Evolutionary conservation across 2,329 filamentous ascomycete genomes (phyloP).

Genomic region (Colletotrichum musicola): DNA sequence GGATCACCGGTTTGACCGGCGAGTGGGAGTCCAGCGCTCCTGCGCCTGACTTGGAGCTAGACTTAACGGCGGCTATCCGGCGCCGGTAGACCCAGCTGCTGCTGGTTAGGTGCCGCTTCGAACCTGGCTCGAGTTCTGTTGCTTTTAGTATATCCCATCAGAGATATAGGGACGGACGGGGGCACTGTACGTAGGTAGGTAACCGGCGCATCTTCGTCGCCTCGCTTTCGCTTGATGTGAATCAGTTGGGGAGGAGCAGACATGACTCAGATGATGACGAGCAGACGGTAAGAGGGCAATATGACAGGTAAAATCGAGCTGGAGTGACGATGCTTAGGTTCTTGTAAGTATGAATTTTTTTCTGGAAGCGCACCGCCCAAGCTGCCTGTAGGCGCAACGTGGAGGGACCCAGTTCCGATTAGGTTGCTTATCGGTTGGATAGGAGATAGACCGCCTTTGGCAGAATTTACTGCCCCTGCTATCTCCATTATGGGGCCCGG

Average conservation of each 20-base stretch:
- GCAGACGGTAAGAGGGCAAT: neutral
- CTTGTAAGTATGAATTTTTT: slow-evolving; percentile 28
- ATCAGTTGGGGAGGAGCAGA: slow-evolving; percentile 70
- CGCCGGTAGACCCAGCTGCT: slow-evolving; percentile 69
- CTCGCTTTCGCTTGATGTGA: slow-evolving; percentile 72
- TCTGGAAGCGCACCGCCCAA: slow-evolving; percentile 13
- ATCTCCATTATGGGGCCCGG: no score
- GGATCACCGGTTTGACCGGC: slow-evolving; percentile 60
- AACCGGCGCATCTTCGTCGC: slow-evolving; percentile 64
- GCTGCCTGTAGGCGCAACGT: neutral
- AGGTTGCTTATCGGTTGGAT: slow-evolving; percentile 24
- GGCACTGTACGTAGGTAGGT: slow-evolving; percentile 64
- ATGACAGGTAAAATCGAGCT: neutral
- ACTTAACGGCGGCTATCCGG: slow-evolving; percentile 52
- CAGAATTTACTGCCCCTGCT: slow-evolving; percentile 10
- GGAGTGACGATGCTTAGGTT: slow-evolving; percentile 1
- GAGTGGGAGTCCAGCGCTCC: no score
- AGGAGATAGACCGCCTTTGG: slow-evolving; percentile 11
- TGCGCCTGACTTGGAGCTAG: slow-evolving; percentile 44
- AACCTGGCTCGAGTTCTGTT: slow-evolving; percentile 64
- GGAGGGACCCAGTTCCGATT: slow-evolving; percentile 16
- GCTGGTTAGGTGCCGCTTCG: slow-evolving; percentile 66
- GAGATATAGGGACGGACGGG: slow-evolving; percentile 12
- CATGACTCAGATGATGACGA: slow-evolving; percentile 52
- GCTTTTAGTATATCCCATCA: neutral